Evolutionary conservation across 2,329 filamentous ascomycete species (phyloP).

Genomic region (Alternaria gansuensis): DNA sequence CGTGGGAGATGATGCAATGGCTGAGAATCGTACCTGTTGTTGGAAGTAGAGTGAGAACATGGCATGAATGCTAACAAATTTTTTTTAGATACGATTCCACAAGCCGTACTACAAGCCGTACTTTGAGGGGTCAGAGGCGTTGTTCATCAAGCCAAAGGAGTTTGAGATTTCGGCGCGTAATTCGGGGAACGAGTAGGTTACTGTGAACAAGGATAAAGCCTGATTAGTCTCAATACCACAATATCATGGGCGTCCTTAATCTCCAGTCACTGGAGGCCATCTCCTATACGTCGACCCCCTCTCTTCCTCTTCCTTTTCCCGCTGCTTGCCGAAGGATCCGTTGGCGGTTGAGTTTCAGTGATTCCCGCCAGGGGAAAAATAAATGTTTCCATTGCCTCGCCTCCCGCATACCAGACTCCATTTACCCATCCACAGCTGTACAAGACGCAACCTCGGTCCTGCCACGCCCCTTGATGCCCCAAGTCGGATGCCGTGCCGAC

Average conservation of each 20-base stretch:
- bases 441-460: background rate
- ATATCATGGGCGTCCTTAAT: background rate
- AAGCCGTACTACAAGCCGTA: too few relatives aligned
- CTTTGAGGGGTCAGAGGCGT: too few relatives aligned
- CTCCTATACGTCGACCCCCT: background rate
- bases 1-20: too few relatives aligned
- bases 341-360: background rate
- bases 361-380: slow-evolving; percentile 18
- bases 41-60: too few relatives aligned
- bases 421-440: slow-evolving; percentile 28
- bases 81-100: too few relatives aligned
- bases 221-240: background rate
- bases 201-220: background rate
- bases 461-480: background rate
- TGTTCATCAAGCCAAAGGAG: too few relatives aligned
- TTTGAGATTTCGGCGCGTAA: too few relatives aligned
- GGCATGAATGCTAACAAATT: too few relatives aligned
- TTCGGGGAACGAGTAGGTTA: too few relatives aligned
- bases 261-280: background rate
- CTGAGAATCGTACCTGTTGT: too few relatives aligned
- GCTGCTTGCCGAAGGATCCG: background rate
- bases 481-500: slow-evolving; percentile 4
- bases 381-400: slow-evolving; percentile 15
- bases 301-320: background rate
- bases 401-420: slow-evolving; percentile 22